These are phyloP conservation scores for Diaporthe destruens DNA, from an alignment of 2,329 filamentous ascomycete species.

Conservation along the genomic window DNA sequence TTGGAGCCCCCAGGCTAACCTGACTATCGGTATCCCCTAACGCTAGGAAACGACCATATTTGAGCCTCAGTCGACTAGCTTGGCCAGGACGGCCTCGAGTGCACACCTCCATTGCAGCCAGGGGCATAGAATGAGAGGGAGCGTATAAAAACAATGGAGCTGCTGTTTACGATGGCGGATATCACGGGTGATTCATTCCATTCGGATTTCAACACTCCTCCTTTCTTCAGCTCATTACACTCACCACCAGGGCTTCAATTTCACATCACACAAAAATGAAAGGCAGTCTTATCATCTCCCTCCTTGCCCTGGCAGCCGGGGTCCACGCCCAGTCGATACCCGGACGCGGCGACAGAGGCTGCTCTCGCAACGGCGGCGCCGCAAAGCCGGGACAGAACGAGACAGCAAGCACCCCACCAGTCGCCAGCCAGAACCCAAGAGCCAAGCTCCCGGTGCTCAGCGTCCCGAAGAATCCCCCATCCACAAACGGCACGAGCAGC, in stretches of 20 bases:
- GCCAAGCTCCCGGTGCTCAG: not conserved
- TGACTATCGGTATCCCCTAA: not conserved
- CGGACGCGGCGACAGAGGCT: not conserved
- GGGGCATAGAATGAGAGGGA: too few species aligned
- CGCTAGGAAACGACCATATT: not conserved
- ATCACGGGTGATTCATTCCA: accelerated
- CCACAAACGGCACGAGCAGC: not conserved
- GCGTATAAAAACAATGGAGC: not conserved
- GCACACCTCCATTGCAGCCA: not conserved
- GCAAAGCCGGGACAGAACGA: slow-evolving; percentile 10
- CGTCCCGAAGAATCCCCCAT: not conserved
- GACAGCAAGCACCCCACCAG: not conserved
- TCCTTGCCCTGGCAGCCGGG: not conserved
- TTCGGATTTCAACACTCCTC: not conserved
- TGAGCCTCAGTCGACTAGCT: slow-evolving; percentile 11
- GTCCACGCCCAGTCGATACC: not conserved
- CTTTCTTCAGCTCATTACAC: not conserved
- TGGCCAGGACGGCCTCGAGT: not conserved
- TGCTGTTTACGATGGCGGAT: not conserved
- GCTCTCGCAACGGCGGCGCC: not conserved
- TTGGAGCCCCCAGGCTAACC: slow-evolving; percentile 18
- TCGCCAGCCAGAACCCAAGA: not conserved
- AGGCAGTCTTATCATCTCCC: not conserved
- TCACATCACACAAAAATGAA: not conserved
- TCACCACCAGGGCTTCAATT: not conserved